A percentile compares a stretch with the other conserved stretches of the same genome.
Conservation (phyloP, 495 filamentous ascomycete genomes). For the Pseudevernia furfuracea region DNA sequence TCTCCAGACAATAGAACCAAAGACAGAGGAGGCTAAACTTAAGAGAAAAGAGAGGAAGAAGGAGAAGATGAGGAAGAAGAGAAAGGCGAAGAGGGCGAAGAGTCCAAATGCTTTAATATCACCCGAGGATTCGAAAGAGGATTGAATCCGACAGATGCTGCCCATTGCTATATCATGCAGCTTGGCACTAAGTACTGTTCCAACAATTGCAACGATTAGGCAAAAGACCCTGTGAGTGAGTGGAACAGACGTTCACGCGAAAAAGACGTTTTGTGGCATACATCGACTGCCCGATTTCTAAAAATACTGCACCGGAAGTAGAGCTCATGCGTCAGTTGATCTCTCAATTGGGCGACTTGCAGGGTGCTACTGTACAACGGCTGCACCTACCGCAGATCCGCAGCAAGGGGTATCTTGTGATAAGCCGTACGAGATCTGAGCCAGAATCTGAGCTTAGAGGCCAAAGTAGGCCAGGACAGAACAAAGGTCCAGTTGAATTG, state of each 20-base stretch:
- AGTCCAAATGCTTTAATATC: background rate
- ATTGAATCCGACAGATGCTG: background rate
- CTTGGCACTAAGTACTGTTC: too few species aligned
- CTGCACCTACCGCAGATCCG: too few species aligned
- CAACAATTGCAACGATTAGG: too few species aligned
- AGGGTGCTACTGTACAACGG: background rate
- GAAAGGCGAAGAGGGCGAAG: background rate
- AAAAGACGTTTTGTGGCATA: background rate
- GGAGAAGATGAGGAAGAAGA: too few species aligned
- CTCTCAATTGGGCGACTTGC: background rate
- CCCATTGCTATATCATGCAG: background rate
- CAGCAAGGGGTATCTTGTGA: too few species aligned
- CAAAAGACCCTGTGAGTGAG: too few species aligned
- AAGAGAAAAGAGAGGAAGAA: too few species aligned
- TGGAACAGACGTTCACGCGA: too few species aligned
- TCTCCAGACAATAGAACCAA: too few species aligned
- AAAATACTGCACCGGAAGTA: background rate
- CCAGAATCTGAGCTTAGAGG: too few species aligned
- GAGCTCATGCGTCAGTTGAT: background rate
- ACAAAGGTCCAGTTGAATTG: background rate
- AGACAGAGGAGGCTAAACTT: too few species aligned
- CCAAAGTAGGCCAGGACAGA: background rate
- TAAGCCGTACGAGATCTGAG: background rate
- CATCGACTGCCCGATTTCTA: background rate
- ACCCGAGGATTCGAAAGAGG: background rate